Conservation (phyloP, 2,329 filamentous ascomycete species). For the Clarireedia homoeocarpa region DNA sequence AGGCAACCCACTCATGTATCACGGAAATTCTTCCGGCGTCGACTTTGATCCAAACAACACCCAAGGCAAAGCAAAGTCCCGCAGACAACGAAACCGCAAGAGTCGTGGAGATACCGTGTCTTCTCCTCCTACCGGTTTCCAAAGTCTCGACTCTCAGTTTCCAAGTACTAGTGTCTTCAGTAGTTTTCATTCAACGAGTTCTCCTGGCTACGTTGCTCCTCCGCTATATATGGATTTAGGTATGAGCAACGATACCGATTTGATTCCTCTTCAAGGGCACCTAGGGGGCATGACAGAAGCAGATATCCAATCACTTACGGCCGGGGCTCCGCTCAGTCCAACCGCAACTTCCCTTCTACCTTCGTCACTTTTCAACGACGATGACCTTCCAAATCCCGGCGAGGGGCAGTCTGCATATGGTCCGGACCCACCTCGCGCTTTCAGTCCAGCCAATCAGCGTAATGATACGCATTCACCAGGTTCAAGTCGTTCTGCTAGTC, state of each 20-base stretch:
- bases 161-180: constrained; percentile 34
- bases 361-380: constrained; percentile 54
- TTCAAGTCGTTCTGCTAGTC: constrained; percentile 47
- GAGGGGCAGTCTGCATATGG: constrained; percentile 22
- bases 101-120: constrained; percentile 32
- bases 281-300: constrained; percentile 47
- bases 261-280: constrained; percentile 27
- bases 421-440: constrained; percentile 30
- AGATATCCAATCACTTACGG: constrained; percentile 52
- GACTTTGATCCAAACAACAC: constrained; percentile 26
- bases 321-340: constrained; percentile 66
- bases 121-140: constrained; percentile 23
- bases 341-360: constrained; percentile 68
- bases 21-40: constrained; percentile 28
- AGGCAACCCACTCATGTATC: constrained; percentile 25
- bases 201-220: constrained; percentile 41
- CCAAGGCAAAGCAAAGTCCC: constrained; percentile 29
- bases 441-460: constrained; percentile 30
- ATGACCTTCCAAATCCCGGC: constrained; percentile 43
- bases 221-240: constrained; percentile 37
- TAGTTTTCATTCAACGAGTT: constrained; percentile 34
- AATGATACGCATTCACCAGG: constrained; percentile 51
- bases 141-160: constrained; percentile 29
- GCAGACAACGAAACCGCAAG: constrained; percentile 33
- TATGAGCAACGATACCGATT: constrained; percentile 25